A percentile compares a stretch with the other conserved stretches of the same genome.
These are phyloP conservation scores for Multifurca ochricompacta DNA, from an alignment of 768 basidiomycete species.

Conservation along the genomic window DNA sequence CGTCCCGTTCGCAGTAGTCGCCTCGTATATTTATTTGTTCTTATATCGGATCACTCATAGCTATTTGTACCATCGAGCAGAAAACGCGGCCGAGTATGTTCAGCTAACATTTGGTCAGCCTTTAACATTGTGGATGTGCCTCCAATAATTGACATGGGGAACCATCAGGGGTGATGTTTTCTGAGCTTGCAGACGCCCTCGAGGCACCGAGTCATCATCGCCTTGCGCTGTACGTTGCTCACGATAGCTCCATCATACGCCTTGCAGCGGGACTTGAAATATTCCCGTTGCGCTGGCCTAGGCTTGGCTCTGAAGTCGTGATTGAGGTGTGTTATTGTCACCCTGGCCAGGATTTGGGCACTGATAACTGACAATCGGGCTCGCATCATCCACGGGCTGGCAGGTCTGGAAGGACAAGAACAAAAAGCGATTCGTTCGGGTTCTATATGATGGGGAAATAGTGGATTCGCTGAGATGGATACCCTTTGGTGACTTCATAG, in stretches of 20 bases:
- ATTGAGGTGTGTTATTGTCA: constrained; percentile 31
- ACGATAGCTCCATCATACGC: constrained; percentile 37
- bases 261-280: constrained; percentile 32
- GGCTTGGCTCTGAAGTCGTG: constrained; percentile 37
- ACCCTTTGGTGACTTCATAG: constrained; percentile 29
- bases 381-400: not conserved
- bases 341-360: not conserved
- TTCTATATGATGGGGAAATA: constrained; percentile 37
- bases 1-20: not conserved
- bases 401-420: constrained; percentile 33
- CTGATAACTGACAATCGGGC: not conserved
- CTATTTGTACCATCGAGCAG: constrained; percentile 42
- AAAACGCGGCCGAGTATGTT: constrained; percentile 34
- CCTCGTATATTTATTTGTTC: not conserved
- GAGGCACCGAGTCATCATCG: constrained; percentile 29
- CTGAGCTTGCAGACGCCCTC: constrained; percentile 33
- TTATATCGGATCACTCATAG: constrained; percentile 22
- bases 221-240: constrained; percentile 36
- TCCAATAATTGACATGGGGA: not conserved
- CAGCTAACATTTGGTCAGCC: constrained; percentile 36
- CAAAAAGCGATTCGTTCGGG: constrained; percentile 30
- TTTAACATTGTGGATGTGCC: not conserved
- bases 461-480: constrained; percentile 32
- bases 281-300: constrained; percentile 35
- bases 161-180: constrained; percentile 37